A percentile compares a stretch with the other conserved stretches of the same genome.
Evolutionary conservation across 2,329 filamentous ascomycete species (phyloP).

Genomic region (Neofusicoccum ribis): DNA sequence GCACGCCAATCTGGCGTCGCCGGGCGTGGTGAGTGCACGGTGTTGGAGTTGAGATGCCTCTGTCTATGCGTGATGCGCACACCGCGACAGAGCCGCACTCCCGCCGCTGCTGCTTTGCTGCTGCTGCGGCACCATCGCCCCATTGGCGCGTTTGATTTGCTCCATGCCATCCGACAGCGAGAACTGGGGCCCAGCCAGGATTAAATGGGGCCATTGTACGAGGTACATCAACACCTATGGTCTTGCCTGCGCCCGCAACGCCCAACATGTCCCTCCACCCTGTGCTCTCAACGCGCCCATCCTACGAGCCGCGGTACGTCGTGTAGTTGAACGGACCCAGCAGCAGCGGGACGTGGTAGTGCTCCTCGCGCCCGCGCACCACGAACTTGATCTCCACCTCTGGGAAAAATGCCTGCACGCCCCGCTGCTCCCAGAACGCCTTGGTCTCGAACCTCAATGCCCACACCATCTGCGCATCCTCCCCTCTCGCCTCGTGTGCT

Average conservation of each 20-base stretch:
- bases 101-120: background rate
- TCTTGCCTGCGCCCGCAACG: background rate
- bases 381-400: conserved; percentile 58
- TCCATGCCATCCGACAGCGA: background rate
- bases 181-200: background rate
- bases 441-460: conserved; percentile 72
- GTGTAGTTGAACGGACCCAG: conserved; percentile 79
- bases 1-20: too few species aligned
- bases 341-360: conserved; percentile 78
- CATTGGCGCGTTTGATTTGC: background rate
- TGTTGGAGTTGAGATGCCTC: background rate
- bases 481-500: conserved; percentile 24
- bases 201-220: background rate
- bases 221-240: background rate
- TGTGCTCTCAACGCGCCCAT: background rate
- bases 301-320: conserved; percentile 77
- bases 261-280: background rate
- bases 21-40: background rate
- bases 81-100: background rate
- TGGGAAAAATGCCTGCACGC: conserved; percentile 56
- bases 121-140: background rate
- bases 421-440: conserved; percentile 65
- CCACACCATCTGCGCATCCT: conserved; percentile 57
- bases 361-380: conserved; percentile 55
- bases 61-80: background rate